Evolutionary conservation across 345 rosid species (phyloP).

Genomic region (Pugionium cornutum): DNA sequence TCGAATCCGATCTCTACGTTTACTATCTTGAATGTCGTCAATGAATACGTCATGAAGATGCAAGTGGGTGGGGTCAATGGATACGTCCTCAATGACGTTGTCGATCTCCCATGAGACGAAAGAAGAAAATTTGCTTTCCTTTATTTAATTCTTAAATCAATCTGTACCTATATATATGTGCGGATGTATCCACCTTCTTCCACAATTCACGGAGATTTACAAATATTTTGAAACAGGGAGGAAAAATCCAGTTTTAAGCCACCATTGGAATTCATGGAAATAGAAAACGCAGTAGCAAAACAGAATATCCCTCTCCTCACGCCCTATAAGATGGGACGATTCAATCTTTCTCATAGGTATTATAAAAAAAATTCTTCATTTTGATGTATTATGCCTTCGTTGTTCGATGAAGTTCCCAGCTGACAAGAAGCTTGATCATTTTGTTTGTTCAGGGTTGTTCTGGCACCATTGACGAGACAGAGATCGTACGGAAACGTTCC

Average conservation of each 20-base stretch:
- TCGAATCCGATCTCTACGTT: not conserved
- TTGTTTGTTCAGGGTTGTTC: constrained; percentile 45
- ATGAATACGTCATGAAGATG: constrained; percentile 19
- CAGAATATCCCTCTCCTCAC: constrained; percentile 38
- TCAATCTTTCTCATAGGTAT: constrained; percentile 40
- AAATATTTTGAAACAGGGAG: constrained; percentile 10
- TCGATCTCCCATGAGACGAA: not conserved
- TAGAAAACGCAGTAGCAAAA: constrained; percentile 23
- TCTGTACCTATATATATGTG: not conserved
- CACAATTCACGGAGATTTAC: constrained; percentile 1
- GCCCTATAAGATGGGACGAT: constrained; percentile 39
- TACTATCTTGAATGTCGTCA: constrained; percentile 19
- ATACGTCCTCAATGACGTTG: constrained; percentile 33
- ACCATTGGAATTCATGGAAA: not conserved
- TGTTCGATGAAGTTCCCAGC: not conserved
- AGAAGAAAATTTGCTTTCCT: not conserved
- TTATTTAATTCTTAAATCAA: not conserved
- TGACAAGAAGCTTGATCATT: constrained; percentile 12
- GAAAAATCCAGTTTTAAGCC: not conserved
- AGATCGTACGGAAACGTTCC: constrained; percentile 61
- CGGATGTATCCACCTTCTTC: not conserved
- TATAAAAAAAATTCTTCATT: not conserved
- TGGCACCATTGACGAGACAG: constrained; percentile 64
- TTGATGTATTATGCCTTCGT: not conserved
- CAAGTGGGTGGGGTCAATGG: constrained; percentile 9